Evolutionary conservation across 495 filamentous ascomycete species (phyloP).

Genomic region (Parmelia sp.): DNA sequence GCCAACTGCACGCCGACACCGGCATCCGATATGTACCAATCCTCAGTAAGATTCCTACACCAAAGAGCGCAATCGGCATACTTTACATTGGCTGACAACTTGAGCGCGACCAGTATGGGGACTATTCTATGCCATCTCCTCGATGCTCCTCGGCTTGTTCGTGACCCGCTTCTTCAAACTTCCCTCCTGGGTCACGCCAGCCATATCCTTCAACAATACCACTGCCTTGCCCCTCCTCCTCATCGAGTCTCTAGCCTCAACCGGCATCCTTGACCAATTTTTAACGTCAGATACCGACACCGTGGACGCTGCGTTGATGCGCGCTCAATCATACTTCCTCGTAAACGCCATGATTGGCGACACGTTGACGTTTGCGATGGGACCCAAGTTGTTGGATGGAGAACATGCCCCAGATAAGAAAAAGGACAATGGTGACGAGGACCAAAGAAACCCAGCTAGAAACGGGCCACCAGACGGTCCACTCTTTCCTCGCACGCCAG

Average conservation of each 20-base stretch:
- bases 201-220: slow-evolving; percentile 72
- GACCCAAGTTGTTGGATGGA: slow-evolving; percentile 52
- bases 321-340: slow-evolving; percentile 67
- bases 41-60: slow-evolving; percentile 28
- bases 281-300: slow-evolving; percentile 45
- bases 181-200: slow-evolving; percentile 60
- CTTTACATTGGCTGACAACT: slow-evolving; percentile 1
- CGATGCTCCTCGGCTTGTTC: slow-evolving; percentile 46
- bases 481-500: slow-evolving; percentile 4
- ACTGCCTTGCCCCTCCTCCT: slow-evolving; percentile 64
- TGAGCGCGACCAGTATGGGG: slow-evolving; percentile 46
- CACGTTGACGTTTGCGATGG: slow-evolving; percentile 57
- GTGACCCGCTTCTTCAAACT: slow-evolving; percentile 46
- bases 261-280: slow-evolving; percentile 54
- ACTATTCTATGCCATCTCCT: slow-evolving; percentile 48
- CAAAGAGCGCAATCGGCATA: too few species aligned
- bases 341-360: slow-evolving; percentile 58
- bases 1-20: slow-evolving; percentile 53
- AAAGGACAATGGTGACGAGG: slow-evolving; percentile 23
- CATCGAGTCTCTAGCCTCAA: slow-evolving; percentile 56
- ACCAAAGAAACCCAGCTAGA: slow-evolving; percentile 25
- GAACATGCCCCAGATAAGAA: slow-evolving; percentile 36
- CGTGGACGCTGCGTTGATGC: slow-evolving; percentile 45
- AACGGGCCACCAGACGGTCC: slow-evolving; percentile 21
- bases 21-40: slow-evolving; percentile 53